Evolutionary conservation across 345 rosid genomes (phyloP), one percentile per base, ranked within the genome.

Genomic region (Syzygium jambos): DNA sequence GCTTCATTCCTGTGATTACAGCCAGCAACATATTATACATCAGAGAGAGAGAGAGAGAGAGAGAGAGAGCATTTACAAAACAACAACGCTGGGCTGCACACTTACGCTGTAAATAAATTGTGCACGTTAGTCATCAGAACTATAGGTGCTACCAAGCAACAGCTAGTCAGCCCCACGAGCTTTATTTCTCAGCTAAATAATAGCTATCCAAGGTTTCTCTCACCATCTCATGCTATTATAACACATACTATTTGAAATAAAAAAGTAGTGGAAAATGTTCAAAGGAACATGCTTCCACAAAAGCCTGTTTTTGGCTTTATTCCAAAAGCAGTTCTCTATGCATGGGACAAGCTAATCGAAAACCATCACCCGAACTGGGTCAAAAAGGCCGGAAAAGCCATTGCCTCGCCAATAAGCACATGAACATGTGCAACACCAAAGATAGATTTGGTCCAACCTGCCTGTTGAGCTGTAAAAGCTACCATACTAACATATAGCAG

Each of bases 1-100:
- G 86, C 90, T 88, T 92, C 94, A 51, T 77, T 59, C 93, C 96
- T 95, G 94, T 85, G 91, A 90, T 63, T 87, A 68, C 23, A 34
- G 21, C 4, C 4, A 46, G 29, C 85, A 30, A 19, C 21, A 43
- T 27, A 51, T 61, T 86, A 65, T 52, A 87, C 25, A 54, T 51
- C 27, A n/a, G 55, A 53, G 51, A 51, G 84, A 16, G 43, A 30
- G 22, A 43, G 46, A 43, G 46, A 46, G 3, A 41, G n/a, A 51
- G 55, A 84, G 25, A n/a, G 59, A 27, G 46, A 84, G 54, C 43
- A 53, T 27, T 52, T 84, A 84, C 23, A 55, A 30, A 84, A 30
- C 86, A 11, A 38, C 82, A 73, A 73, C 2, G 82, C 82, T 19
- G 82, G 43, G 49, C 10, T 38, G 82, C 82, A 38, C 82, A 19